Evolutionary conservation across 257 asterid species (phyloP).

Genomic region (Solanum appendiculatum): DNA sequence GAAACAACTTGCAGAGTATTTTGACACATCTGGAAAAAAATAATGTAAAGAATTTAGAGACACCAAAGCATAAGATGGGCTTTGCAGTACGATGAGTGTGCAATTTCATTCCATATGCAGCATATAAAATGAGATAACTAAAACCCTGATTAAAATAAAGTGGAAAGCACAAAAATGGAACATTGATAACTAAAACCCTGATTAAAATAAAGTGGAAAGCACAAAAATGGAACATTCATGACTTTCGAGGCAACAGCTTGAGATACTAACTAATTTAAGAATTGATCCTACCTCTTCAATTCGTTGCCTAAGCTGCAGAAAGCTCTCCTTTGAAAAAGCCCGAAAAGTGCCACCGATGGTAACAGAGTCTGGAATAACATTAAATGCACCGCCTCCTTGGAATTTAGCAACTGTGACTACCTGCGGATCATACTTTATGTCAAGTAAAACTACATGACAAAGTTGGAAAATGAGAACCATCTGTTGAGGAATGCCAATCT

Average conservation of each 20-base stretch:
- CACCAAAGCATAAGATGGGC: background rate
- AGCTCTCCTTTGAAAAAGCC: slow-evolving; percentile 65
- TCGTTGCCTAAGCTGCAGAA: slow-evolving; percentile 55
- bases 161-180: background rate
- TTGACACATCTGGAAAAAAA: background rate
- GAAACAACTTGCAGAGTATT: background rate
- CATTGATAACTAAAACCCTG: background rate
- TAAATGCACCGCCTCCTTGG: slow-evolving; percentile 89
- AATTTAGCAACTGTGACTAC: slow-evolving; percentile 81
- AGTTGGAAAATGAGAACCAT: background rate
- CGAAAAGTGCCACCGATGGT: slow-evolving; percentile 92
- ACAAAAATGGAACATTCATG: background rate
- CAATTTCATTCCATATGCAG: background rate
- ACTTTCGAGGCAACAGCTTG: background rate
- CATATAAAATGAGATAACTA: background rate
- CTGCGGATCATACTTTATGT: slow-evolving; percentile 20
- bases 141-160: background rate
- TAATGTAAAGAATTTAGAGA: background rate
- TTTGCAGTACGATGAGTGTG: background rate
- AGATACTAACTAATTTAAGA: background rate
- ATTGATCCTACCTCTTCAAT: slow-evolving; percentile 54
- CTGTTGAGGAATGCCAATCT: background rate
- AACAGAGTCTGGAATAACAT: slow-evolving; percentile 90
- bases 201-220: background rate
- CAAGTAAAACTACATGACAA: background rate